Percentiles rank a stretch among this genome's conserved stretches.
phyloP scores from a whole-genome alignment of 164 flowering plant species.

The Macadamia tetraphylla region DNA sequence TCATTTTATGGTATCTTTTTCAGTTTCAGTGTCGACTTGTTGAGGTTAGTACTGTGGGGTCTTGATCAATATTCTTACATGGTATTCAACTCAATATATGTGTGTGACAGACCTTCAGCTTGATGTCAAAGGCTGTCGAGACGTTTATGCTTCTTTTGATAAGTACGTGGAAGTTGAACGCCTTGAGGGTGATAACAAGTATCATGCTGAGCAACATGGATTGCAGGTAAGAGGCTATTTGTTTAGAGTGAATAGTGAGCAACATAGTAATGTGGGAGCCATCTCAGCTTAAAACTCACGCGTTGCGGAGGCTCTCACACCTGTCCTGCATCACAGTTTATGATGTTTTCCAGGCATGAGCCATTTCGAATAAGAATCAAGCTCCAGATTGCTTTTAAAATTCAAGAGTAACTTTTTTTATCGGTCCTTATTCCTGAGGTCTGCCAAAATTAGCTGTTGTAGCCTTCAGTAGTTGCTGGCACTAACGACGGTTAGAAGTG shows the following conservation, averaged over 20 bases:
- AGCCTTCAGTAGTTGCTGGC: too few species aligned
- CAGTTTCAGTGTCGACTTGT: not conserved
- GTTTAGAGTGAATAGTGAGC: not conserved
- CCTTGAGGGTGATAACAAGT: conserved; percentile 67
- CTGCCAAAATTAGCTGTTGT: too few species aligned
- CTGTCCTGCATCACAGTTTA: too few species aligned
- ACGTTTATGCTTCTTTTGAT: conserved; percentile 76
- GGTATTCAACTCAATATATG: conserved; percentile 1
- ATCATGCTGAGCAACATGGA: conserved; percentile 63
- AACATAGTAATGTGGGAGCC: too few species aligned
- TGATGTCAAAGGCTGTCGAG: conserved; percentile 72
- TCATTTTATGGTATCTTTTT: conserved; percentile 54
- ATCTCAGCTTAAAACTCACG: too few species aligned
- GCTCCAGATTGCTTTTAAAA: too few species aligned
- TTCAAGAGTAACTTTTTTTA: too few species aligned
- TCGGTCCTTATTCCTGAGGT: too few species aligned
- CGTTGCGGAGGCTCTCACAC: too few species aligned
- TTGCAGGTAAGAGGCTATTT: conserved; percentile 41
- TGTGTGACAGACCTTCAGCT: conserved; percentile 50
- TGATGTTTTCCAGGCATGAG: too few species aligned
- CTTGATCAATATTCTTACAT: not conserved
- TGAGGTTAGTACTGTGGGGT: not conserved
- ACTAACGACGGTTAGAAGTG: too few species aligned
- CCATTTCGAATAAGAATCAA: too few species aligned
- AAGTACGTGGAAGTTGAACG: conserved; percentile 68